Base-by-base conservation (phyloP, 2,329 filamentous ascomycete genomes). In the Colletotrichum sojae region DNA sequence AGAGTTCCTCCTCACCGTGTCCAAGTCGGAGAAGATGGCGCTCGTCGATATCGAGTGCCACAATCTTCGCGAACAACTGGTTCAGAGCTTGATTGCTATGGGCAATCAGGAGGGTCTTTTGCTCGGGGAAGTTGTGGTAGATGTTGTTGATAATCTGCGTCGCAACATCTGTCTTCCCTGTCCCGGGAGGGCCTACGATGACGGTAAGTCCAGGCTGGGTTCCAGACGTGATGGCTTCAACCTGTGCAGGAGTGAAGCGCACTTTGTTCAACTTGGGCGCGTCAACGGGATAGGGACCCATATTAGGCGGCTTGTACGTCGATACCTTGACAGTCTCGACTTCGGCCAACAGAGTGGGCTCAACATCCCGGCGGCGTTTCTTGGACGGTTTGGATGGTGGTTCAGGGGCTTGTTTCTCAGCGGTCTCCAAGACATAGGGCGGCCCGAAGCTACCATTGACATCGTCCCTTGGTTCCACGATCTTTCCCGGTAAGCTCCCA, bases 101-200 rank as follows among this genome's bases (percentile, higher is more conserved):
- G 5, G 96, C 96, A 72, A 99, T 90, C 48, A 99, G 89, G 18
- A 99, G 84, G 0, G 96, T 99, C 74, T 94, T 92, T 79, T 99
- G 94, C 72, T 91, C 86, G 8, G 96, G 95, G 78, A 98, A 99
- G 81, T 98, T 97, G 84, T 98, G 95, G 78, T 99, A 99, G 74
- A 99, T 92, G 79, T 98, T 98, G 83, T 94, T 98, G 82, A 99
- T 99, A 78, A 98, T 97, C 80, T 99, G 96, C 5, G 95, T 98
- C 55, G 94, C 95, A 61, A 99, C 96, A 80, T 99, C 96, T n/a
- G 96, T 99, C 84, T 99, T 99, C 71, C 97, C 96, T 6, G 96
- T 99, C 63, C 96, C 96, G 8, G 96, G 96, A 62, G 96, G 96
- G 1, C 96, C 96, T 71, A 99, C 94, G 73, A 99, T 92, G 55